Evolutionary conservation across 225 moss, liverwort and hornwort genomes (phyloP).

Genomic region (Lunularia cruciata): DNA sequence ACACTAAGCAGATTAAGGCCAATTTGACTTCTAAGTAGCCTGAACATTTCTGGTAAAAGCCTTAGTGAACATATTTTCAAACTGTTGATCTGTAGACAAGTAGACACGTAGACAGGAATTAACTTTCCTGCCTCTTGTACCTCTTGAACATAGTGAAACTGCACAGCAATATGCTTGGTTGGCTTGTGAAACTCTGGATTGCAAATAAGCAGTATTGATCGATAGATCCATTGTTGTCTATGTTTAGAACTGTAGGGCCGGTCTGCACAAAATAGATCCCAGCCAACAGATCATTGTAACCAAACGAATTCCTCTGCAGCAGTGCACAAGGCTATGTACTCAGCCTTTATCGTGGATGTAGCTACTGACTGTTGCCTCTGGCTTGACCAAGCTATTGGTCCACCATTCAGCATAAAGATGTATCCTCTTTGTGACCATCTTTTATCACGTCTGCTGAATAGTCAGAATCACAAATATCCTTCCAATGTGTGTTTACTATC

Average conservation of each 20-base stretch:
- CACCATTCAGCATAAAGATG: slow-evolving; percentile 19
- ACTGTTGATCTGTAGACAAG: too few species aligned
- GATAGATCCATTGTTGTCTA: slow-evolving; percentile 14
- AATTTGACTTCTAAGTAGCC: too few species aligned
- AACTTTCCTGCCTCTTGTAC: too few species aligned
- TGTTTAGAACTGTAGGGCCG: neutral
- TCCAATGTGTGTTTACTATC: too few species aligned
- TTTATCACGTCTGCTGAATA: slow-evolving; percentile 14
- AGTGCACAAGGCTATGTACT: slow-evolving; percentile 10
- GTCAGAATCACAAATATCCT: slow-evolving; percentile 10
- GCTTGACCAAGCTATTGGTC: slow-evolving; percentile 14
- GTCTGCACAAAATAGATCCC: neutral
- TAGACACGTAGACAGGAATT: too few species aligned
- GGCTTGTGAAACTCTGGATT: slow-evolving; percentile 12
- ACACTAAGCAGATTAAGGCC: too few species aligned
- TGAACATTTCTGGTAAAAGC: too few species aligned
- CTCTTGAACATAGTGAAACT: too few species aligned
- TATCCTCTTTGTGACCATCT: neutral
- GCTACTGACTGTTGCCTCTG: neutral
- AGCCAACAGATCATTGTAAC: neutral
- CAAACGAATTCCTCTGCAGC: slow-evolving; percentile 11
- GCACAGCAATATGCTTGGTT: too few species aligned
- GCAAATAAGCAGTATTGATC: neutral
- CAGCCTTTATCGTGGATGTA: slow-evolving; percentile 9
- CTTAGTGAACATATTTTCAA: too few species aligned